A percentile compares a stretch with the other conserved stretches of the same genome.
These are phyloP conservation scores for Ophiostoma ulmi DNA, from an alignment of 2,329 filamentous ascomycete species.

Conservation along the genomic window DNA sequence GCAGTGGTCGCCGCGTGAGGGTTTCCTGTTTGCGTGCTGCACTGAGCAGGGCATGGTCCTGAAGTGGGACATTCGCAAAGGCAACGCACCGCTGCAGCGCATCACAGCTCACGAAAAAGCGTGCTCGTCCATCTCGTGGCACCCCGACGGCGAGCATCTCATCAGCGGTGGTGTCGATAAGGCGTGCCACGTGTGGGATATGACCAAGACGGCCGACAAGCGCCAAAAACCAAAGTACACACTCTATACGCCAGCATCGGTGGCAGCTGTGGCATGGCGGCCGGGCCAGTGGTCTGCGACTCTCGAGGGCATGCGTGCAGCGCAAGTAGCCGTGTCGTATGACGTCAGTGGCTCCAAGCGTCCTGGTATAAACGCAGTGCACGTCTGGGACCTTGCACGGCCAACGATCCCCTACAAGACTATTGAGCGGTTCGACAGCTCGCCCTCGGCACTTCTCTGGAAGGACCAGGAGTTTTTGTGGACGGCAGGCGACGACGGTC, in stretches of 20 bases:
- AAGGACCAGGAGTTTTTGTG: constrained; percentile 60
- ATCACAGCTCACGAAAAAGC: constrained; percentile 59
- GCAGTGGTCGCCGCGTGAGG: constrained; percentile 60
- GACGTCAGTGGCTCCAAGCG: constrained; percentile 51
- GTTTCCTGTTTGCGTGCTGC: constrained; percentile 58
- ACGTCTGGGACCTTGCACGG: constrained; percentile 64
- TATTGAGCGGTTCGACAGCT: constrained; percentile 52
- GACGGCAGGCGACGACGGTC: constrained; percentile 58
- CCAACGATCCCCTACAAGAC: constrained; percentile 63
- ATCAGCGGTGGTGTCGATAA: constrained; percentile 59
- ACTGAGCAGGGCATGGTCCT: constrained; percentile 58
- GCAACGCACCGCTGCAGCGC: constrained; percentile 49
- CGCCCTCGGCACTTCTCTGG: constrained; percentile 58
- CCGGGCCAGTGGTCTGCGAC: constrained; percentile 62
- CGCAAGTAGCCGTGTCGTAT: constrained; percentile 59
- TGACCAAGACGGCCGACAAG: constrained; percentile 55
- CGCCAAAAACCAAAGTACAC: constrained; percentile 60
- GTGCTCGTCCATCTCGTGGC: constrained; percentile 59
- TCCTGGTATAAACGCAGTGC: constrained; percentile 46
- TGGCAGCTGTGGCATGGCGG: constrained; percentile 57
- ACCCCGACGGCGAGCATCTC: constrained; percentile 62
- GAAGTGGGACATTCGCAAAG: constrained; percentile 60
- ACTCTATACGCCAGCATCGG: constrained; percentile 56
- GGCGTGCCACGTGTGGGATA: constrained; percentile 61
- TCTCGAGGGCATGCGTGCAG: constrained; percentile 49